Conservation (phyloP, 768 basidiomycete genomes). For the Leccinum truebloodii region DNA sequence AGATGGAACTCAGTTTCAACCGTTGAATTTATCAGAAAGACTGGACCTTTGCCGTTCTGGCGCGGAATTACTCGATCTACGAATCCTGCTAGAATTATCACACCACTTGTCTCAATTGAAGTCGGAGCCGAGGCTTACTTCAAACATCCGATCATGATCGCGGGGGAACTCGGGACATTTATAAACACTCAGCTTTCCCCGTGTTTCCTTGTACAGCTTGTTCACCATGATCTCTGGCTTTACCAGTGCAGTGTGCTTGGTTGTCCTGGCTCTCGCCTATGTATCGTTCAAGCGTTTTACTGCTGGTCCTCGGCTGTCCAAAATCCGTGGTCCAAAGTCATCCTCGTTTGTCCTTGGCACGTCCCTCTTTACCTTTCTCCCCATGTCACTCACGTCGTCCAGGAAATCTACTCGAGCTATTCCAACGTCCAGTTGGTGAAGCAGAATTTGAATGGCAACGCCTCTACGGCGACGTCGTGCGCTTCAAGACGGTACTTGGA, state of each 20-base stretch:
- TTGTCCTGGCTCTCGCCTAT: constrained; percentile 11
- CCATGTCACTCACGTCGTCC: constrained; percentile 12
- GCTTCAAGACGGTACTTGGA: constrained; percentile 30
- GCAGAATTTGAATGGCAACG: constrained; percentile 33
- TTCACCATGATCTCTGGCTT: constrained; percentile 14
- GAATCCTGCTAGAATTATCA: too few species aligned
- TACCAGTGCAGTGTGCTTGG: not conserved
- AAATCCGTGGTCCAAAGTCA: constrained; percentile 23
- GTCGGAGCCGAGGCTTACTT: too few species aligned
- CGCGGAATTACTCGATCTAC: too few species aligned
- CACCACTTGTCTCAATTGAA: too few species aligned
- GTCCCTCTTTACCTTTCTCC: not conserved
- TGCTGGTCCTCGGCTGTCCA: constrained; percentile 8
- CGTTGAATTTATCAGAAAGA: too few species aligned
- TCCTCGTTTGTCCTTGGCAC: constrained; percentile 26
- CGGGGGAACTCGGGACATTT: not conserved
- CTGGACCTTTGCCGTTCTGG: too few species aligned
- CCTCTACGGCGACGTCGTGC: constrained; percentile 31
- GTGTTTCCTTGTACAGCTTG: not conserved
- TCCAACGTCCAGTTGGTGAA: constrained; percentile 27
- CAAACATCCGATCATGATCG: constrained; percentile 6
- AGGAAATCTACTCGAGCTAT: constrained; percentile 35
- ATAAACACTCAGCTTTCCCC: constrained; percentile 6
- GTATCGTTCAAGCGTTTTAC: not conserved
- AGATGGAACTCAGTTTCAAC: too few species aligned